Base-by-base conservation (phyloP, 2,329 filamentous ascomycete species). In the Dactylellina sp. region DNA sequence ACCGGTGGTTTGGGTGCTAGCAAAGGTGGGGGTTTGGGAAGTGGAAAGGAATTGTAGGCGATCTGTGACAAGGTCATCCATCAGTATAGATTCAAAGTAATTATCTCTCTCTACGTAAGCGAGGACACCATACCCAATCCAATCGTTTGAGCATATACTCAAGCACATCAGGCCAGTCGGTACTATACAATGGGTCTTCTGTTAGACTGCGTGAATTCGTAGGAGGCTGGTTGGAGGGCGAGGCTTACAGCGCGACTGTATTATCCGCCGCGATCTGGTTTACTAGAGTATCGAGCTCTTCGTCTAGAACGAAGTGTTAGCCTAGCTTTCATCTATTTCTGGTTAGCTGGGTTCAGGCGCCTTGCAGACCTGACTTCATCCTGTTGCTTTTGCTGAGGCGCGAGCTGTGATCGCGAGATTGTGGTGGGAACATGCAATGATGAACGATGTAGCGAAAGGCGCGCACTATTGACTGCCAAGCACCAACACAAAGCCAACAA, bases 311-410 rank as follows among this genome's bases (percentile, higher is more conserved):
- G 4, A 25, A 20, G 11, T 32, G 66, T 71, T 47, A 71, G 52
- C 46, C n/a, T 25, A 14, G 32, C 35, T 42, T 14, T 7, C 2
- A 1, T 20, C n/a, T 16, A 1, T 7, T 12, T n/a, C 16, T 12
- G 5, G 7, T 32, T 11, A 18, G 24, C 6, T n/a, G 28, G 49
- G 16, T 39, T 32, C 5, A 39, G 60, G 60, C 18, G 55, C 61
- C 61, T 62, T 74, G 66, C 70, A 62, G 55, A 74, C 70, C 70
- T 74, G 70, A 66, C 60, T 74, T 74, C 70, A 74, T 74, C 11
- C 1, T 62, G 68, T 9, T 59, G 16, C n/a, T n/a, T n/a, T n/a
- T n/a, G n/a, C n/a, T n/a, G 32, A 32, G 9, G 18, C 39, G 57
- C 39, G 65, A 42, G 59, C 39, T 32, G 63, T 16, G 37, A 42